Conservation (phyloP, 495 filamentous ascomycete genomes). For the Jackrogersella minutella region DNA sequence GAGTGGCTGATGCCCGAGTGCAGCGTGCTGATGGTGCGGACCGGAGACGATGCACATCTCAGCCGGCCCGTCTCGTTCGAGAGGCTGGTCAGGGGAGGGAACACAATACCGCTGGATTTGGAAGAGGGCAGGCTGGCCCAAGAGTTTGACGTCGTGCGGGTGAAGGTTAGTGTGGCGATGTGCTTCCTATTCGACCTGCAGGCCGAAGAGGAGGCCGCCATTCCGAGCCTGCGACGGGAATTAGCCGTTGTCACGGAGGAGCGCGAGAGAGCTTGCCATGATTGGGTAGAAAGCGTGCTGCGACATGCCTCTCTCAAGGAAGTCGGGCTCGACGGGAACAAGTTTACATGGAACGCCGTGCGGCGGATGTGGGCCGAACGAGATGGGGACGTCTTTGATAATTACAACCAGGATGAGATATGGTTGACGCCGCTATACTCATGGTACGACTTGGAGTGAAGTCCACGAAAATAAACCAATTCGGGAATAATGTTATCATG, state of each 20-base stretch:
- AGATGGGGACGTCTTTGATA: constrained; percentile 36
- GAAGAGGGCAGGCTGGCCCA: constrained; percentile 22
- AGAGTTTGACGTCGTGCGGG: constrained; percentile 32
- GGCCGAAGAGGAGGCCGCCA: constrained; percentile 28
- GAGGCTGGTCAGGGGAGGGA: constrained; percentile 24
- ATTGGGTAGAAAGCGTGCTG: constrained; percentile 37
- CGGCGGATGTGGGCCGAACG: constrained; percentile 37
- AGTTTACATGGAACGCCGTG: constrained; percentile 36
- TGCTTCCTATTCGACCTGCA: constrained; percentile 35
- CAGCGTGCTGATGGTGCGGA: constrained; percentile 36
- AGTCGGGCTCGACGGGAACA: constrained; percentile 33
- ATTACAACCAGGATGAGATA: constrained; percentile 24
- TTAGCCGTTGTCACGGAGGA: constrained; percentile 33
- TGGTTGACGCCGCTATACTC: constrained; percentile 27
- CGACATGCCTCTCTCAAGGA: constrained; percentile 30
- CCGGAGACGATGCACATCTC: constrained; percentile 36
- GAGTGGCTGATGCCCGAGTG: constrained; percentile 38
- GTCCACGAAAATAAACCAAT: not conserved
- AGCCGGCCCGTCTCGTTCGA: constrained; percentile 36
- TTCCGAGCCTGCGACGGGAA: constrained; percentile 24
- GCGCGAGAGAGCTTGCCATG: constrained; percentile 29
- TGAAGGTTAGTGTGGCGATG: constrained; percentile 36
- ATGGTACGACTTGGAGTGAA: constrained; percentile 15
- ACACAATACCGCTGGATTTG: constrained; percentile 15
- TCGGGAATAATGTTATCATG: constrained; percentile 1